Evolutionary conservation across 345 rosid genomes (phyloP), one percentile per base, ranked within the genome.

Genomic region (Psidium friedrichsthalianum): DNA sequence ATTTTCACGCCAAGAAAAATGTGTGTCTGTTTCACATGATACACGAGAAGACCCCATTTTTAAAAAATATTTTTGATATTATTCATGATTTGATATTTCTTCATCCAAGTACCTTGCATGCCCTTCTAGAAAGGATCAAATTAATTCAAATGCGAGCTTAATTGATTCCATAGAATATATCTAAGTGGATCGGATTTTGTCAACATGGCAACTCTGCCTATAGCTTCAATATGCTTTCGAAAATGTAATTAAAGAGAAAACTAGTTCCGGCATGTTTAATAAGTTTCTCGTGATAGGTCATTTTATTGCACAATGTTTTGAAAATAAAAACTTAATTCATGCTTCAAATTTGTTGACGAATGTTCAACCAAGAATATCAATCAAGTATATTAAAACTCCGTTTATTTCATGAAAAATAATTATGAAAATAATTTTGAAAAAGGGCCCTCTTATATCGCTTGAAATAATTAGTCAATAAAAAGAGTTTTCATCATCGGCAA

Each of bases 101-200:
- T 36, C 13, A 36, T 69, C 47, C 11, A 36, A 18, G 3, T 9
- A 1, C 24, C 3, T 4, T 18, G 24, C 80, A 69, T 36, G 24
- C 25, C 47, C 2, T 36, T 36, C 47, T 10, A 18, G 24, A 69
- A 69, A 36, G 80, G 7, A 69, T 69, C 47, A 1, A 69, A 8
- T 69, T 4, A 36, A 69, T 36, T 69, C 47, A 69, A 36, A 69
- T 3, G 0, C 1, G 2, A 32, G 47, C 42, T 18, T 36, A 40
- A 36, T 36, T 36, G 25, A 18, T 3, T 32, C 6, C 0, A 9
- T 0, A 0, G 0, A 69, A 69, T 32, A 36, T 32, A 0, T 9
- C 1, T 5, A 2, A 1, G 20, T 0, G 22, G 1, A 69, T 69
- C 13, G 2, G 25, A 22, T 69, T 69, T 36, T 36, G 47, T 69